A percentile compares a stretch with the other conserved stretches of the same genome.
Conservation (phyloP, 1,284 basidiomycete genomes). For the Marasmius oreades region DNA sequence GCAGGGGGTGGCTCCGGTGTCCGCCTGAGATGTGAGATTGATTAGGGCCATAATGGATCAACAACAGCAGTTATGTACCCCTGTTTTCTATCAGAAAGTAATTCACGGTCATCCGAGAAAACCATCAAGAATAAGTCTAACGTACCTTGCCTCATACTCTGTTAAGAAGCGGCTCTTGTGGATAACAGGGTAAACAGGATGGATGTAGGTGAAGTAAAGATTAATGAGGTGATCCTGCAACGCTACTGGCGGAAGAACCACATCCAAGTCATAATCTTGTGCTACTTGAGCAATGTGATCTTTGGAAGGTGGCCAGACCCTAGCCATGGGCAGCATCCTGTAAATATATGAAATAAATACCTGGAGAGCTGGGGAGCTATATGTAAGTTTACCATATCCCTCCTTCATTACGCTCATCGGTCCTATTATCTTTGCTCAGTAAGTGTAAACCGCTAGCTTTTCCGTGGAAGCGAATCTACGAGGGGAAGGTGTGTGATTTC, state of each 20-base stretch:
- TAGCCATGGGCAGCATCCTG: conserved; percentile 75
- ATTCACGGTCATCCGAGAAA: no score
- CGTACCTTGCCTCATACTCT: conserved; percentile 59
- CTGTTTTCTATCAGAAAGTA: conserved; percentile 27
- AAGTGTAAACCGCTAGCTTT: conserved; percentile 75
- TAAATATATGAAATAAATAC: neutral
- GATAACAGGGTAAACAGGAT: conserved; percentile 74
- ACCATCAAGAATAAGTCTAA: neutral
- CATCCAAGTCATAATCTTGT: conserved; percentile 41
- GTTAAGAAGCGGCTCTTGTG: conserved; percentile 69
- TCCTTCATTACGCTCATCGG: conserved; percentile 65
- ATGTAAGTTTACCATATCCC: conserved; percentile 61
- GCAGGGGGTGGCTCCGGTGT: conserved; percentile 6
- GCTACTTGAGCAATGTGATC: conserved; percentile 33
- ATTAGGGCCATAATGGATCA: neutral
- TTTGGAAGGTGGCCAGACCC: conserved; percentile 64
- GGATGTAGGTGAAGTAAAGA: conserved; percentile 78
- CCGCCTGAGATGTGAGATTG: conserved; percentile 3
- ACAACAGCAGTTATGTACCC: conserved; percentile 1
- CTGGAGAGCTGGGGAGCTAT: conserved; percentile 2
- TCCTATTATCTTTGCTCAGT: conserved; percentile 60
- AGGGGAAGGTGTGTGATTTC: neutral
- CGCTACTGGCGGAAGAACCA: conserved; percentile 51
- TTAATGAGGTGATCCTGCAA: conserved; percentile 66
- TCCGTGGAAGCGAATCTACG: conserved; percentile 72